Base-by-base conservation (phyloP, 2,329 filamentous ascomycete genomes). In the Ascochyta rabiei region DNA sequence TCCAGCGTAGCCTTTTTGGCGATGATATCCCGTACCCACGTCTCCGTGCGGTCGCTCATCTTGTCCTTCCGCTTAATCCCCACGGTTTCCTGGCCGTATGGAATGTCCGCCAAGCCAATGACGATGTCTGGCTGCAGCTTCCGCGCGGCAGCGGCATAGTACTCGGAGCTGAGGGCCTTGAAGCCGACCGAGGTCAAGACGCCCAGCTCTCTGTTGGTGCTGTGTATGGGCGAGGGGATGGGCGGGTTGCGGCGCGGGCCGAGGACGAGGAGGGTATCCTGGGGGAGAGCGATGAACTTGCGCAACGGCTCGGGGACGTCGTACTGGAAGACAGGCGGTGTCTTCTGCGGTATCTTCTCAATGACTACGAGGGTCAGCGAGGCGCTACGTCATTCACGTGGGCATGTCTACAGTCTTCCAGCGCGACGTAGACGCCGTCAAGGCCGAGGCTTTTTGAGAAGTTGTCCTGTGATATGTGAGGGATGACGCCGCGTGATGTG, bases 181-280 rank as follows among this genome's bases (percentile, higher is more conserved):
- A 96, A 96, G 26, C 95, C 95, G 1, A 91, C 90, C 0, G 92
- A 93, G 2, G 95, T 96, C 70, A 90, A 87, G 42, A 98, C 83
- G 16, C 89, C 86, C 37, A 98, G 81, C 41, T 86, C 83, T 34
- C 84, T 84, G 58, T 88, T 84, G 8, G 86, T 87, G 71, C 95
- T 92, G 60, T 86, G 80, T 9, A 78, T 74, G 0, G 90, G 89
- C 6, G 88, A 86, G 8, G 82, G 76, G 18, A 97, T 87, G 1
- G 91, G 86, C 1, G 93, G 90, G 43, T 88, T 85, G 28, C 93
- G 84, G 48, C 95, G 87, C 0, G 93, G 84, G 10, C 88, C 90
- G 4, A 99, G 78, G 2, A 99, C 76, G 7, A 91, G 84, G 40
- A 89, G 74, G 28, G 86, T 78, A 15, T 86, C 82, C 13, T 85